These are phyloP conservation scores for Pluteus cervinus DNA, from an alignment of 768 basidiomycete genomes.

Conservation along the genomic window DNA sequence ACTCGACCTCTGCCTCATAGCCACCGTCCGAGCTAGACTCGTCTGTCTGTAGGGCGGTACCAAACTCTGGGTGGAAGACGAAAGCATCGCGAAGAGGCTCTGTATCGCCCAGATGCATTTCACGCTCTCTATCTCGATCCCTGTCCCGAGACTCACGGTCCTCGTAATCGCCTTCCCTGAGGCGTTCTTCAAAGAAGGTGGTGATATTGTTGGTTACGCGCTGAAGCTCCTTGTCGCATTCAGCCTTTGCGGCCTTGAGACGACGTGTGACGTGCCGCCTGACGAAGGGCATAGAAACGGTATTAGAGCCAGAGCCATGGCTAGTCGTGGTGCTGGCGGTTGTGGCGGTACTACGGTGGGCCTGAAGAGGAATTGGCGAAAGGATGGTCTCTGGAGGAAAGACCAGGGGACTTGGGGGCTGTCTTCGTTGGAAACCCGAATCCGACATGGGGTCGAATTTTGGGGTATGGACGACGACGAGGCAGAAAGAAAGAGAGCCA, in stretches of 20 bases:
- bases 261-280: constrained; percentile 89
- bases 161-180: constrained; percentile 73
- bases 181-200: constrained; percentile 86
- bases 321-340: too few relatives aligned
- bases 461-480: constrained; percentile 8
- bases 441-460: constrained; percentile 38
- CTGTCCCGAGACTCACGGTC: constrained; percentile 40
- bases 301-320: constrained; percentile 56
- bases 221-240: constrained; percentile 94
- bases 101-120: constrained; percentile 53
- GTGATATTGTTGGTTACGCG: constrained; percentile 94
- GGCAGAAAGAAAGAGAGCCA: constrained; percentile 15
- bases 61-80: constrained; percentile 51
- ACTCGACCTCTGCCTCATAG: constrained; percentile 73
- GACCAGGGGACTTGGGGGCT: constrained; percentile 76
- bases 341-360: constrained; percentile 32
- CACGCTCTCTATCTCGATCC: constrained; percentile 46
- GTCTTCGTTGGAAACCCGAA: constrained; percentile 42
- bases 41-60: constrained; percentile 54
- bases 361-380: constrained; percentile 42
- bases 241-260: constrained; percentile 89
- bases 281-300: constrained; percentile 90
- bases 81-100: constrained; percentile 60
- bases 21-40: constrained; percentile 79
- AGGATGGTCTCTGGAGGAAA: constrained; percentile 64